Base-by-base conservation (phyloP, 2,329 filamentous ascomycete species). In the Zelopaecilomyces penicillatus region DNA sequence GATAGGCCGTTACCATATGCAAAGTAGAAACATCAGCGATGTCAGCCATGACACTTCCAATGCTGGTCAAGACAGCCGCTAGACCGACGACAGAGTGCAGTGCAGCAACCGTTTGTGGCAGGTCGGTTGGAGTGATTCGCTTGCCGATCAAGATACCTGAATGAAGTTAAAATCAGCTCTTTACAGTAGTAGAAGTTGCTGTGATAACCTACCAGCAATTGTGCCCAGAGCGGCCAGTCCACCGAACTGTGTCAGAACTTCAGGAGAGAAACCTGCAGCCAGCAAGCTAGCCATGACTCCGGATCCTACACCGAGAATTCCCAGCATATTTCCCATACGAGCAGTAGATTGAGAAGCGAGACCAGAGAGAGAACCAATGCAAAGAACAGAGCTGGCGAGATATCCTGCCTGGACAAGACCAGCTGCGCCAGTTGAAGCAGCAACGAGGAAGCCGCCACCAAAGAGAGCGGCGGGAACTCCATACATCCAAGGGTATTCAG, bases 81-180 rank as follows among this genome's bases (percentile, higher is more conserved):
- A 95, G 74, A 62, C 89, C 89, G 30, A 95, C 89, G 6, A 95
- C 88, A 0, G 87, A 94, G 65, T 95, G 89, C 30, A 95, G 70
- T 0, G 88, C 88, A 19, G 88, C 89, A 2, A 95, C 88, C 0
- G 87, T 95, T 61, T 95, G 88, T 0, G 89, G 89, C 2, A 95
- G 76, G 44, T 88, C 86, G 0, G 88, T 95, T 0, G 89, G 86
- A 0, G 87, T 94, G 52, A 95, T 95, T 9, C 87, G 79, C 55
- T 87, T 84, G 37, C 88, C 89, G 51, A 95, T 91, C 27, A 89
- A 60, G 41, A 87, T 75, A 30, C 86, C 82, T 59, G 58, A 51
- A 26, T 7, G 35, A n/a, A 27, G 43, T 52, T 29, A 53, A 48
- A 7, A 47, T 8, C 6, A 26, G 28, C 11, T 8, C 9, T 32